Evolutionary conservation across 352 stramenopile species (phyloP), one percentile per base, ranked within the genome.

Genomic region (Phytophthora capsici): DNA sequence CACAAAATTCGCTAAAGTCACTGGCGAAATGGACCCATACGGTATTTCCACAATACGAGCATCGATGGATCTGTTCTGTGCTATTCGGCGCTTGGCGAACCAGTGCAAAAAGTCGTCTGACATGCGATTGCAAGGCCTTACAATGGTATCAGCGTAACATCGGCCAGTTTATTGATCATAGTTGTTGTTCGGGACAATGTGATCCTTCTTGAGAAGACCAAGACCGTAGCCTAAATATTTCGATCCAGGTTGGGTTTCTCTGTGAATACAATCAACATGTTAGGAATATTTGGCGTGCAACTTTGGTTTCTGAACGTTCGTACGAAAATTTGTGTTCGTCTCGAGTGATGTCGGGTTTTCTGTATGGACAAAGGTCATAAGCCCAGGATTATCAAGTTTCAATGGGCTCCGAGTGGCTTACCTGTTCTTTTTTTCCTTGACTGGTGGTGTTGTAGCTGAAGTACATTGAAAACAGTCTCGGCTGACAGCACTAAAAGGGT

Each of bases 221-320:
- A 94, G 76, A 6, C 84, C 84, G 37, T 92, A 79, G 14, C 84
- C 82, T 6, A 94, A 60, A 54, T 91, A 94, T 47, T 92, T 93
- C 13, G 84, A 93, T 1, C 84, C 84, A 12, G 69, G 30, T 12
- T 72, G 63, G 14, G 73, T 56, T 57, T 82, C 80, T 37, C 74
- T 90, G 56, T 57, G n/a, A 26, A 69, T 8, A 48, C 54, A 47
- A 56, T 30, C 10, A 34, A 23, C 20, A 57, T 20, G 17, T 48
- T 36, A 58, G 48, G 14, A 53, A 23, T 28, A 69, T 28, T n/a
- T 19, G 13, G 51, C 10, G 37, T 48, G 22, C 51, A 25, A 20
- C n/a, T 7, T 6, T 12, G 28, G n/a, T 43, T 55, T 55, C 64
- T 26, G 19, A 59, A 16, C 6, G 20, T 47, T 66, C 57, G 34